A percentile compares a stretch with the other conserved stretches of the same genome.
These are phyloP conservation scores for Nemania diffusa DNA, from an alignment of 2,329 filamentous ascomycete genomes.

Conservation along the genomic window DNA sequence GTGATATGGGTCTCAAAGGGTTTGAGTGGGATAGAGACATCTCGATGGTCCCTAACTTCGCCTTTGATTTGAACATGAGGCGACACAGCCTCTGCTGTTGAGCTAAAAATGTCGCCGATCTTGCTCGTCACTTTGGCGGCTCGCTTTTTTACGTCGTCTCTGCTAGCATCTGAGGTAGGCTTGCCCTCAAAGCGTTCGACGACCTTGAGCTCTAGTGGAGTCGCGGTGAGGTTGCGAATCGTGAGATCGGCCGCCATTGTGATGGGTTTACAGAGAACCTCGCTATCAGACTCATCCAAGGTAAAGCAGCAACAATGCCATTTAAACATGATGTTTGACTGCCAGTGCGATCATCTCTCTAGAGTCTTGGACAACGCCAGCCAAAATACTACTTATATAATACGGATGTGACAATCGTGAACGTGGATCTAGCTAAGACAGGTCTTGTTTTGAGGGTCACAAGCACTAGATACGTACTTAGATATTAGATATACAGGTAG, in stretches of 20 bases:
- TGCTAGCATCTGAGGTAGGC: slow-evolving; percentile 52
- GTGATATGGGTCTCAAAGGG: slow-evolving; percentile 75
- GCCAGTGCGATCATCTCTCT: slow-evolving; percentile 4
- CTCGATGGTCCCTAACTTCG: slow-evolving; percentile 68
- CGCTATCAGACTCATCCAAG: slow-evolving; percentile 19
- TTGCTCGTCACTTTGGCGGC: slow-evolving; percentile 56
- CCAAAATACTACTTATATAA: neutral
- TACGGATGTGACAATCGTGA: slow-evolving; percentile 16
- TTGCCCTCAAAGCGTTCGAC: slow-evolving; percentile 77
- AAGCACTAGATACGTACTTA: too few species aligned
- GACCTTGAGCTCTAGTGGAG: slow-evolving; percentile 74
- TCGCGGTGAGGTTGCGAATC: slow-evolving; percentile 84
- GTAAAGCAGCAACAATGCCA: slow-evolving; percentile 31
- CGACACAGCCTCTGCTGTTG: slow-evolving; percentile 48
- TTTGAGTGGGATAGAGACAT: slow-evolving; percentile 70
- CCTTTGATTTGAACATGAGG: slow-evolving; percentile 60
- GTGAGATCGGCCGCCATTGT: slow-evolving; percentile 68
- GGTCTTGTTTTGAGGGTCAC: slow-evolving; percentile 12
- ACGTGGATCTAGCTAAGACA: slow-evolving; percentile 19
- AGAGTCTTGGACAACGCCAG: slow-evolving; percentile 8
- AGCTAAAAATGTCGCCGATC: slow-evolving; percentile 58
- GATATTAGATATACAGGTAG: too few species aligned
- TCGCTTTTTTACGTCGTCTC: slow-evolving; percentile 51
- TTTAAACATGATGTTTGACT: slow-evolving; percentile 23
- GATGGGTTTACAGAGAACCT: slow-evolving; percentile 14